A percentile compares a stretch with the other conserved stretches of the same genome.
Evolutionary conservation across 2,329 filamentous ascomycete species (phyloP).

Genomic region (Monascus ruber): DNA sequence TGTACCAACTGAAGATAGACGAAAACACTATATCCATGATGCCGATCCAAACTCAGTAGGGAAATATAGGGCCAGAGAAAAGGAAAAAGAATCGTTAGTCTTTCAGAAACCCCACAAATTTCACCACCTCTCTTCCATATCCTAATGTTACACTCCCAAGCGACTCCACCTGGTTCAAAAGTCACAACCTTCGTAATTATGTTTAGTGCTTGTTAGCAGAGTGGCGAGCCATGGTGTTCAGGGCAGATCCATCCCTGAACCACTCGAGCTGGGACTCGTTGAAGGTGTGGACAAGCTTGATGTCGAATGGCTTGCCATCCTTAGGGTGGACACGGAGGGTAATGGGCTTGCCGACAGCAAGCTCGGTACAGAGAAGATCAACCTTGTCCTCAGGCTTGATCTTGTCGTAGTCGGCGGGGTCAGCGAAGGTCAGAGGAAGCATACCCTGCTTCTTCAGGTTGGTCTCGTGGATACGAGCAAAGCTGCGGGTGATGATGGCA

Average conservation of each 20-base stretch:
- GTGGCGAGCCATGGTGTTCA: constrained; percentile 95
- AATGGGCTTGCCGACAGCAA: constrained; percentile 85
- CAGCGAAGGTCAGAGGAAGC: constrained; percentile 90
- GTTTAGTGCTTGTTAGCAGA: constrained; percentile 7
- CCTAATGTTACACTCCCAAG: no score
- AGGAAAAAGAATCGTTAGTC: constrained; percentile 21
- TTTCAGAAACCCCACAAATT: no score
- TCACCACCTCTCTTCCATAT: no score
- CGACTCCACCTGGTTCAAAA: no score
- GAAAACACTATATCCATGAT: constrained; percentile 30
- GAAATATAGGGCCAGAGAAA: constrained; percentile 13
- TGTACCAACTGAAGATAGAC: constrained; percentile 13
- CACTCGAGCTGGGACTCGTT: constrained; percentile 96
- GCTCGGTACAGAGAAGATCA: constrained; percentile 76
- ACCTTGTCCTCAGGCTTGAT: constrained; percentile 87
- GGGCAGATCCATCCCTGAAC: constrained; percentile 95
- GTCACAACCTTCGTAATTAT: no score
- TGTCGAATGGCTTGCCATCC: constrained; percentile 67
- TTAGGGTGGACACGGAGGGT: constrained; percentile 87
- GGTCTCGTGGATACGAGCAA: constrained; percentile 99
- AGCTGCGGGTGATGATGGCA: constrained; percentile 89
- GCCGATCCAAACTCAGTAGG: constrained; percentile 21
- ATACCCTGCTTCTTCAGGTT: constrained; percentile 99
- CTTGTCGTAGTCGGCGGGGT: constrained; percentile 96
- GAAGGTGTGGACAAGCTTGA: constrained; percentile 88